phyloP scores from a whole-genome alignment of 2,329 filamentous ascomycete species.

The Westerdykella aurantiaca region DNA sequence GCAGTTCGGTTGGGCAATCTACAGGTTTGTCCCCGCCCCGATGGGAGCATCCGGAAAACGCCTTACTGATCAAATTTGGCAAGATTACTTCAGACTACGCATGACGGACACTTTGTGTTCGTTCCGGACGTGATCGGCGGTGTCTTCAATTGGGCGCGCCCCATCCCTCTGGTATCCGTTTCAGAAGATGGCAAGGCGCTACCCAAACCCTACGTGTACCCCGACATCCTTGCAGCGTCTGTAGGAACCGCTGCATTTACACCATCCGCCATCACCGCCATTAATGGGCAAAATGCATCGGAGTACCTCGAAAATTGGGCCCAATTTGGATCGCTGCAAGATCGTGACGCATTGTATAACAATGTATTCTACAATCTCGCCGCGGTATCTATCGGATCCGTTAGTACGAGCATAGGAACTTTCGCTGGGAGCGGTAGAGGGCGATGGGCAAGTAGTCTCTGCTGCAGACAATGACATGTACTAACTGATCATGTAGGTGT shows the following conservation, averaged over 20 bases:
- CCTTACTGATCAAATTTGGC: slow-evolving; percentile 37
- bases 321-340: slow-evolving; percentile 47
- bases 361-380: slow-evolving; percentile 45
- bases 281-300: slow-evolving; percentile 53
- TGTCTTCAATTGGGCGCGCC: slow-evolving; percentile 48
- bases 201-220: slow-evolving; percentile 53
- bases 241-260: slow-evolving; percentile 38
- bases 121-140: slow-evolving; percentile 49
- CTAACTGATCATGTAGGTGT: slow-evolving; percentile 22
- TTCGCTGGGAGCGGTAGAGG: slow-evolving; percentile 43
- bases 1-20: slow-evolving; percentile 31
- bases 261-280: slow-evolving; percentile 48
- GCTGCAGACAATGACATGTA: background rate
- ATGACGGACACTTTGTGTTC: slow-evolving; percentile 61
- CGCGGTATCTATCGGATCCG: slow-evolving; percentile 38
- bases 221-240: slow-evolving; percentile 41
- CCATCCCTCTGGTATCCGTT: slow-evolving; percentile 53
- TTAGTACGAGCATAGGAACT: slow-evolving; percentile 39
- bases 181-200: slow-evolving; percentile 48
- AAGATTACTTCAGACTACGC: slow-evolving; percentile 44
- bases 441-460: slow-evolving; percentile 16
- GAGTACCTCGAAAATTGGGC: slow-evolving; percentile 46
- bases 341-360: slow-evolving; percentile 54
- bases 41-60: background rate
- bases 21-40: slow-evolving; percentile 4